Percentiles rank a stretch among this genome's conserved stretches.
Conservation (phyloP, 1,284 basidiomycete species). For the Mixia osmundae region DNA sequence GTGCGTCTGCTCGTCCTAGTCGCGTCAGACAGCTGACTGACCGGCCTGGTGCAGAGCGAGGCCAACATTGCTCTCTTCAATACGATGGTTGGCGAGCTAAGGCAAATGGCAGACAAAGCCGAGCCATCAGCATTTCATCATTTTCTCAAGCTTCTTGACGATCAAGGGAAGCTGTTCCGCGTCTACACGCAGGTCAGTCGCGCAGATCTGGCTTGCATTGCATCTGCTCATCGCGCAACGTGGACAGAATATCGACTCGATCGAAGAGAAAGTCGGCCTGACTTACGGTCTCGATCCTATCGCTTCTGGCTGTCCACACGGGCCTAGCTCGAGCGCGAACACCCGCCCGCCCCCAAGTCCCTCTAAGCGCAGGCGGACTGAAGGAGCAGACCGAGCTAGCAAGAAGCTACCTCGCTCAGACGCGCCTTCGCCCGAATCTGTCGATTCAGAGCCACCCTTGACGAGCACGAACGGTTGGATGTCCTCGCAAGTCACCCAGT, state of each 20-base stretch:
- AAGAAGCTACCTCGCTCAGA: too few relatives aligned
- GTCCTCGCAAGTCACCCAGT: too few relatives aligned
- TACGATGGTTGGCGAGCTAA: slow-evolving; percentile 65
- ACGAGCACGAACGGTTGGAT: too few relatives aligned
- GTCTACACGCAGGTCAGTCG: slow-evolving; percentile 55
- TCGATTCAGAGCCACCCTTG: too few relatives aligned
- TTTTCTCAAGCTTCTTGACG: slow-evolving; percentile 48
- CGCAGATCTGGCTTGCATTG: not conserved
- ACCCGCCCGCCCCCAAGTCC: too few relatives aligned
- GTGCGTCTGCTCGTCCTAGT: slow-evolving; percentile 29
- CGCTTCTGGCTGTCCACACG: too few relatives aligned
- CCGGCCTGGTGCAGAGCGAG: slow-evolving; percentile 32
- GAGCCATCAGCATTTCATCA: slow-evolving; percentile 61
- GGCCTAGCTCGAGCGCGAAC: too few relatives aligned
- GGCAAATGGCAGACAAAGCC: slow-evolving; percentile 44
- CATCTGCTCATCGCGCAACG: not conserved
- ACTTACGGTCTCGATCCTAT: slow-evolving; percentile 44
- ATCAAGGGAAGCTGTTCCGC: slow-evolving; percentile 49
- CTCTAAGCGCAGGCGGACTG: slow-evolving; percentile 5
- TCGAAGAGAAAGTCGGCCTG: slow-evolving; percentile 63
- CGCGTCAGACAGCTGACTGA: not conserved
- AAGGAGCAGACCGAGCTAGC: slow-evolving; percentile 1
- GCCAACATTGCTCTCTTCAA: slow-evolving; percentile 55
- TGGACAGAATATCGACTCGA: slow-evolving; percentile 54
- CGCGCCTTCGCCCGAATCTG: too few relatives aligned